Evolutionary conservation across 352 stramenopile genomes (phyloP), one percentile per base, ranked within the genome.

Genomic region (Thraustotheca clavata): DNA sequence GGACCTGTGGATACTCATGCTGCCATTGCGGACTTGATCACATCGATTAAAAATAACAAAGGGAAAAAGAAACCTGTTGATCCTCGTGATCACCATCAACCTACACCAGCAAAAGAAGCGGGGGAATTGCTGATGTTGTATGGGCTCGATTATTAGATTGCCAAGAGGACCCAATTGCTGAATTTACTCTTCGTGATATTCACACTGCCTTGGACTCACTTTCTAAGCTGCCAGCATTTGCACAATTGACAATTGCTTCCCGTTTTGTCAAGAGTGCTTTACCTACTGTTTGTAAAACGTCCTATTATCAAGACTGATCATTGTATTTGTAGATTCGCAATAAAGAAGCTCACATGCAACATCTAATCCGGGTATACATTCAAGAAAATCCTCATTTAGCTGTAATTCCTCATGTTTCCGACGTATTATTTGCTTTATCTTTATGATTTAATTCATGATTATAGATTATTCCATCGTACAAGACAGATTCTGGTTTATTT

Each of bases 61-160:
- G 20, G 22, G 14, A 6, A 8, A 18, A 43, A 11, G n/a, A 14
- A 43, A n/a, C n/a, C n/a, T n/a, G n/a, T n/a, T n/a, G n/a, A n/a
- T n/a, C n/a, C n/a, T n/a, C n/a, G n/a, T n/a, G n/a, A n/a, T n/a
- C n/a, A n/a, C n/a, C n/a, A n/a, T n/a, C n/a, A 60, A 22, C 50
- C 26, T 5, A 24, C 7, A 9, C 16, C 29, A 36, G 20, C 50
- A 34, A 34, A 60, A 22, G 7, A 34, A 14, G 11, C 24, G 12
- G 16, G 41, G 12, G 31, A 20, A 9, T 27, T 92, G 68, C 75
- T 27, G 72, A 78, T 39, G 73, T 77, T 6, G 80, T 80, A 3
- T 93, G 78, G 80, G 82, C 90, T 49, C 83, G 81, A 3, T 73
- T 93, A 5, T 78, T 86, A 72, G 82, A 91, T 48, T 88, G 89